Evolutionary conservation across 2,329 filamentous ascomycete genomes (phyloP).

Genomic region (Emergomyces orientalis): DNA sequence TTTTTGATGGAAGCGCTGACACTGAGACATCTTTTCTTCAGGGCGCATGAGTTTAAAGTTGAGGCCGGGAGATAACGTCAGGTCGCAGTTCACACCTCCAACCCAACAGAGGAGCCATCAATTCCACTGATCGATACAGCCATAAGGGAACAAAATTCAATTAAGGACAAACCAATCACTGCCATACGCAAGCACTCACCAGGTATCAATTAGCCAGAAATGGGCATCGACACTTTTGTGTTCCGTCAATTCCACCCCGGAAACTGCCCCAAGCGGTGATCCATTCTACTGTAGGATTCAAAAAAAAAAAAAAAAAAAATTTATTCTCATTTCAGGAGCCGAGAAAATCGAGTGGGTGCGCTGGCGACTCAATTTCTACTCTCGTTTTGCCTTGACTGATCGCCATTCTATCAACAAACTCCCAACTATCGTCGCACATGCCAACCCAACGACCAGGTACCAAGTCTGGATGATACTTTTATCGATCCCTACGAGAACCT

Average conservation of each 20-base stretch:
- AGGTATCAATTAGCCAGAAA: background rate
- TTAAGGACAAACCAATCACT: background rate
- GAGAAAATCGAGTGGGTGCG: background rate
- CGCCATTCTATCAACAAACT: slow-evolving; percentile 25
- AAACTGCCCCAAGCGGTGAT: background rate
- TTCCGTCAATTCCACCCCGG: background rate
- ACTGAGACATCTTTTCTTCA: too few relatives aligned
- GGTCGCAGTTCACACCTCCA: too few relatives aligned
- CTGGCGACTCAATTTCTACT: background rate
- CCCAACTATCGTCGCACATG: slow-evolving; percentile 19
- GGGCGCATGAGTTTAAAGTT: too few relatives aligned
- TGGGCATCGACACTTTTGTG: background rate
- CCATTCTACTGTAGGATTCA: background rate
- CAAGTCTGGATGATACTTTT: slow-evolving; percentile 16
- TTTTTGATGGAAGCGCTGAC: too few relatives aligned
- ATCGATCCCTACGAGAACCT: slow-evolving; percentile 6
- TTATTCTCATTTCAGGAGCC: background rate
- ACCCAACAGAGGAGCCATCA: too few relatives aligned
- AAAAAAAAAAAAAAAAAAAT: too few relatives aligned
- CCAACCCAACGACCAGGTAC: slow-evolving; percentile 22
- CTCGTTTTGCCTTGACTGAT: slow-evolving; percentile 17
- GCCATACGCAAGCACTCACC: background rate
- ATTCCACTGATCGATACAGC: background rate
- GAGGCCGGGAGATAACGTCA: too few relatives aligned
- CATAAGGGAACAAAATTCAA: background rate